phyloP scores from a whole-genome alignment of 352 stramenopile genomes.

The Phytophthora aleatoria region DNA sequence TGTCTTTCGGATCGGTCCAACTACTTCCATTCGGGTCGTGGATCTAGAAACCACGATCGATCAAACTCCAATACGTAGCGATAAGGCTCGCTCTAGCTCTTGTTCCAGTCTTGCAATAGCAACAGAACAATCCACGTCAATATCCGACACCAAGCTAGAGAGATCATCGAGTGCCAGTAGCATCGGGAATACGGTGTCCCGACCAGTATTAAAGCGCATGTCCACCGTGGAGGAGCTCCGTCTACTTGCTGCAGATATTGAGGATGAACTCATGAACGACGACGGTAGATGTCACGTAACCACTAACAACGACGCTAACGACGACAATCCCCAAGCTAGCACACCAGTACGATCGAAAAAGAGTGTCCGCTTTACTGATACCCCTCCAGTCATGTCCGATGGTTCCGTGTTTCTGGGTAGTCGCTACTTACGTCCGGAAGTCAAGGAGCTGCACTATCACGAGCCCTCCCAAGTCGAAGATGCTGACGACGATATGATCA shows the following conservation, averaged over 20 bases:
- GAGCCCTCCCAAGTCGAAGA: conserved; percentile 30
- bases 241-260: conserved; percentile 30
- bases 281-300: conserved; percentile 1
- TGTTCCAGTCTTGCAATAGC: conserved; percentile 7
- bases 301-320: background rate
- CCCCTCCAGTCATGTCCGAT: conserved; percentile 32
- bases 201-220: conserved; percentile 14
- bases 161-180: conserved; percentile 7
- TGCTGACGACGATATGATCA: conserved; percentile 27
- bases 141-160: conserved; percentile 10
- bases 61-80: background rate
- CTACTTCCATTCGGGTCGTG: conserved; percentile 42
- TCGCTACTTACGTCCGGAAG: conserved; percentile 53
- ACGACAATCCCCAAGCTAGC: background rate
- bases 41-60: conserved; percentile 28
- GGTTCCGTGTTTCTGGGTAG: conserved; percentile 47
- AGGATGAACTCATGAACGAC: conserved; percentile 28
- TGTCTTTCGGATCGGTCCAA: conserved; percentile 49
- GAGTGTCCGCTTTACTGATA: conserved; percentile 38
- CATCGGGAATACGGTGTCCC: background rate
- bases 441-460: conserved; percentile 25
- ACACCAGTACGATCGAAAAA: conserved; percentile 1
- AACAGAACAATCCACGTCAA: conserved; percentile 6
- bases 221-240: conserved; percentile 29
- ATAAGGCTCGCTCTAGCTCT: conserved; percentile 3